Evolutionary conservation across 805 yeast genomes (phyloP), one percentile per base, ranked within the genome.

Genomic region (Ogataea haglerorum): DNA sequence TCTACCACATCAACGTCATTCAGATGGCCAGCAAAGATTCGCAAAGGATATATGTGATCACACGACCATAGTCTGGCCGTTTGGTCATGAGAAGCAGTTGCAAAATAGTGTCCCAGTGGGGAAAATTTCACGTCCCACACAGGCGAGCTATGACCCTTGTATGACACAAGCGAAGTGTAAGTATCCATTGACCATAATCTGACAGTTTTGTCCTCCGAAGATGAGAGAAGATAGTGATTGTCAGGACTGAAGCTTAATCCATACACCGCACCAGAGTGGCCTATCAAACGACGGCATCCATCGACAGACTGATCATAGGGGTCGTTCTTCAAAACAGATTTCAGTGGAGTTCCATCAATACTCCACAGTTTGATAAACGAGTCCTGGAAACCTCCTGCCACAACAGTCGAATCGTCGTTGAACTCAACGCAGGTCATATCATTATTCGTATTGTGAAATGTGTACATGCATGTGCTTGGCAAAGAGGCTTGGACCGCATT

Each of bases 61-160:
- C 95, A 88, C 18, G 96, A 89, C 99, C 99, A 93, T 42, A 93
- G 70, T 47, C 98, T 75, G 1, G 98, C 98, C 0, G 99, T 93
- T 61, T 90, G 97, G 60, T 93, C 99, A 58, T 90, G 96, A 2
- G 96, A 87, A 0, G 95, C 96, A 0, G 97, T 90, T n/a, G 95
- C 96, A 64, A 93, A 93, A 66, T 93, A 93, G 65, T 93, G 98
- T 5, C 99, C 99, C 54, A 85, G 68, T 2, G 99, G 99, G 2
- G 95, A 82, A 57, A 88, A 93, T 53, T 84, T 77, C 6, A 93
- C 97, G 60, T 93, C 98, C 99, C 99, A 93, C 19, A 93, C 85
- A 1, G 99, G 98, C 52, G 87, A 95, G 55, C 82, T 87, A 59
- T 93, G 99, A 7, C 98, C 97, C 61, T 87, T 88, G 66, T 93